phyloP scores from a whole-genome alignment of 1,284 basidiomycete species.

The Ganoderma lingzhi region DNA sequence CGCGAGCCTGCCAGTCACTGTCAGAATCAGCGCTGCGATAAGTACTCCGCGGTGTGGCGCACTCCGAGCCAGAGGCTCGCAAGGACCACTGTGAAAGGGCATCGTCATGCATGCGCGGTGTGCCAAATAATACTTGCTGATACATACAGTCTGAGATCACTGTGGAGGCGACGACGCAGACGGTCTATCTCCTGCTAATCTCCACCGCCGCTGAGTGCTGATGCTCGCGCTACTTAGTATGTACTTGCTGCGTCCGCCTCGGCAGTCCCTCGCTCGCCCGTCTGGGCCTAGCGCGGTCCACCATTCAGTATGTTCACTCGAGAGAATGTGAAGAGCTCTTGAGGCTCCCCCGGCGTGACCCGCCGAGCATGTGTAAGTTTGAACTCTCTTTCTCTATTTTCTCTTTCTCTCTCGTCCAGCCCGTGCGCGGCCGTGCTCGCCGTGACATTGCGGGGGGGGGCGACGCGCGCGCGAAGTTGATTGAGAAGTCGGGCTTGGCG shows the following conservation, averaged over 20 bases:
- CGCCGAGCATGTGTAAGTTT: constrained; percentile 8
- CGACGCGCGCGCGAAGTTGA: neutral
- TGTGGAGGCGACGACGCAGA: constrained; percentile 15
- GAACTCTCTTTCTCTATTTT: neutral
- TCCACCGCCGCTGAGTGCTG: constrained; percentile 22
- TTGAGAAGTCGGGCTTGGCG: neutral
- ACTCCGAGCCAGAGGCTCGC: neutral
- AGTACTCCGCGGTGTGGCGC: neutral
- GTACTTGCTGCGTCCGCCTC: constrained; percentile 4
- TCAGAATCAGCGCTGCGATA: constrained; percentile 1
- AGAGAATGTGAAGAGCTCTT: neutral
- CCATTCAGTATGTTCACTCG: neutral
- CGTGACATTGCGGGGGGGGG: neutral
- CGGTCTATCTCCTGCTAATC: constrained; percentile 33
- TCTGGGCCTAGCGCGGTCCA: constrained; percentile 1
- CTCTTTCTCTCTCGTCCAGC: neutral
- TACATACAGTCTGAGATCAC: constrained; percentile 20
- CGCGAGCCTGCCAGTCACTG: neutral
- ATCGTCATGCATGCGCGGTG: neutral
- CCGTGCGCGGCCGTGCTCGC: neutral
- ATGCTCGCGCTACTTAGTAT: neutral
- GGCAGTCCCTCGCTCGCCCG: constrained; percentile 8
- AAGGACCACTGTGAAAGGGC: neutral
- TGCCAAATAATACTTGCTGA: neutral
- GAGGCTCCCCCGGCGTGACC: constrained; percentile 9